Conservation (phyloP, 169 alveolate species). For the Perkinsus marinus region DNA sequence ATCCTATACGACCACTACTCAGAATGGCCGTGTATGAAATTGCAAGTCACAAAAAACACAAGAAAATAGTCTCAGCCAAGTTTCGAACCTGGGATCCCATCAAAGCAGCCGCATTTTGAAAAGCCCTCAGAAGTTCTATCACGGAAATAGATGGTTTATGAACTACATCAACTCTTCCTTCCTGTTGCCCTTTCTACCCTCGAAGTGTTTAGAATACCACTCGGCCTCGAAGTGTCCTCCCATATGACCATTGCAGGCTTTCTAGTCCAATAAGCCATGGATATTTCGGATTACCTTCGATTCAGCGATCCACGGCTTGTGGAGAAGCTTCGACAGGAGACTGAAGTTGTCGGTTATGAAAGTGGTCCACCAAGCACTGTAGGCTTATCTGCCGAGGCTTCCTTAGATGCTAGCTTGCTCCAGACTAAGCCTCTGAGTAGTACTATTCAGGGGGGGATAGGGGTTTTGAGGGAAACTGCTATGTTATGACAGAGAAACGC, state of each 20-base stretch:
- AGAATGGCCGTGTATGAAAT: too few relatives aligned
- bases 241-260: background rate
- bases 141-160: too few relatives aligned
- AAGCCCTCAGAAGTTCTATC: too few relatives aligned
- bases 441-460: background rate
- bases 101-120: too few relatives aligned
- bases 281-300: background rate
- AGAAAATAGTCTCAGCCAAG: too few relatives aligned
- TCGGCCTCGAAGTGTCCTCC: too few relatives aligned
- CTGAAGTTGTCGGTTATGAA: background rate
- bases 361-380: background rate
- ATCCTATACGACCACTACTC: background rate
- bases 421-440: background rate
- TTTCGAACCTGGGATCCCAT: too few relatives aligned
- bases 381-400: background rate
- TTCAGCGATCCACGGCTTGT: background rate
- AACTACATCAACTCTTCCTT: too few relatives aligned
- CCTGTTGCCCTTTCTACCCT: too few relatives aligned
- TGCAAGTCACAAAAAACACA: too few relatives aligned
- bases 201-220: too few relatives aligned
- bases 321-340: background rate
- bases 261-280: background rate
- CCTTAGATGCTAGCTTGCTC: background rate
- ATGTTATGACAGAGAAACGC: too few relatives aligned
- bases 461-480: background rate